Percentiles rank a stretch among this genome's conserved stretches.
These are phyloP conservation scores for Pseudocercospora macadamiae DNA, from an alignment of 2,329 filamentous ascomycete genomes.

Conservation along the genomic window DNA sequence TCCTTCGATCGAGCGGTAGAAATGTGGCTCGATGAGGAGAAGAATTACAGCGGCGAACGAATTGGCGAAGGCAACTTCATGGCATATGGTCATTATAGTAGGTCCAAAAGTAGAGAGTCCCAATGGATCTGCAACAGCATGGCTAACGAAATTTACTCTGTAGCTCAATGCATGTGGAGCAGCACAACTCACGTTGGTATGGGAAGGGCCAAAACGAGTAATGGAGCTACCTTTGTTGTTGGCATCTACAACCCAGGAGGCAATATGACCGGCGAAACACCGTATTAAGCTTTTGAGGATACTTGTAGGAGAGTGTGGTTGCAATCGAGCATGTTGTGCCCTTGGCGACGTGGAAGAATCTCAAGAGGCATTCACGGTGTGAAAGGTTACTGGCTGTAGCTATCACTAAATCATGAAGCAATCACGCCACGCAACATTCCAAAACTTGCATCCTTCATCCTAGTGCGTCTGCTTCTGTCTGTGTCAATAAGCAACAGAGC, in stretches of 20 bases:
- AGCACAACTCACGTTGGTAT: background rate
- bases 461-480: too few species aligned
- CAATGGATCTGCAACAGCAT: too few species aligned
- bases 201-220: background rate
- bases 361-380: too few species aligned
- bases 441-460: too few species aligned
- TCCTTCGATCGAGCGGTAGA: conserved; percentile 33
- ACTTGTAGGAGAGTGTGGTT: background rate
- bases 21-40: conserved; percentile 41
- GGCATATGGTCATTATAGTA: conserved; percentile 39
- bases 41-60: conserved; percentile 40
- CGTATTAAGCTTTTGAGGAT: background rate
- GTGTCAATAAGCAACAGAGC: too few species aligned
- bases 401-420: too few species aligned
- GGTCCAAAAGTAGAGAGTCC: too few species aligned
- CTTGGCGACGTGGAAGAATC: too few species aligned
- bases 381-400: too few species aligned
- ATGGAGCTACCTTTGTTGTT: background rate
- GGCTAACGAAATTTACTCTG: background rate
- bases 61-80: conserved; percentile 42
- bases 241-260: background rate
- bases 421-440: too few species aligned
- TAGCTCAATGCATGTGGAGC: background rate
- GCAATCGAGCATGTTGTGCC: too few species aligned
- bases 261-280: background rate